Evolutionary conservation across 108 stramenopile species (phyloP), one percentile per base, ranked within the genome.

Genomic region (Parietichytrium sp.): DNA sequence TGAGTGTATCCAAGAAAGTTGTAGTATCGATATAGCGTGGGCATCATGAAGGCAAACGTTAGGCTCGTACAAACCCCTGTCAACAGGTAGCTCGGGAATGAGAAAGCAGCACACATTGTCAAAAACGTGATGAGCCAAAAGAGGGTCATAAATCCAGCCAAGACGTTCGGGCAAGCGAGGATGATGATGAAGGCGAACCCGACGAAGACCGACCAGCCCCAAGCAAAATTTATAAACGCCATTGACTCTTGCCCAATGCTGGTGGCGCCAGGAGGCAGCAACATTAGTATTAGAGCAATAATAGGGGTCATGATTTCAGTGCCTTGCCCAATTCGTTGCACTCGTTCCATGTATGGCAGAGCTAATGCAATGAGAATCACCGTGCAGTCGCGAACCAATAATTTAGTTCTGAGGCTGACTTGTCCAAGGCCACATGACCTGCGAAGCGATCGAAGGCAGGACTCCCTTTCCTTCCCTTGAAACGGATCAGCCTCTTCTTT

Each of bases 121-220:
- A 72, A 72, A 10, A 72, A 45, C 0, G 25, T 1, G 13, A 45
- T n/a, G 42, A 72, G 6, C 16, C 61, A 33, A 27, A 72, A 25
- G 0, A 72, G 61, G 33, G 45, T 45, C 61, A 72, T 72, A 42
- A 72, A 72, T 0, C 13, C 61, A 0, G 38, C 61, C 20, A 72
- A 0, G 33, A 45, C 45, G 61, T 45, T 25, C 6, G 6, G 36
- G 42, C n/a, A n/a, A n/a, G 38, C 61, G 8, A 72, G 2, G 8
- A 45, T 42, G 20, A 72, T 23, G 38, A 72, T 72, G 61, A 72
- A 72, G 61, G 20, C 33, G 13, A 42, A 72, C 61, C 61, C 61
- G 33, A 45, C 36, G 25, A 72, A 72, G 33, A 72, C 20, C 6
- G 61, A 42, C 61, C 61, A 72, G 6, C 38, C 45, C 0, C 3